Conservation (phyloP, 257 asterid genomes). For the Solanum appendiculatum region DNA sequence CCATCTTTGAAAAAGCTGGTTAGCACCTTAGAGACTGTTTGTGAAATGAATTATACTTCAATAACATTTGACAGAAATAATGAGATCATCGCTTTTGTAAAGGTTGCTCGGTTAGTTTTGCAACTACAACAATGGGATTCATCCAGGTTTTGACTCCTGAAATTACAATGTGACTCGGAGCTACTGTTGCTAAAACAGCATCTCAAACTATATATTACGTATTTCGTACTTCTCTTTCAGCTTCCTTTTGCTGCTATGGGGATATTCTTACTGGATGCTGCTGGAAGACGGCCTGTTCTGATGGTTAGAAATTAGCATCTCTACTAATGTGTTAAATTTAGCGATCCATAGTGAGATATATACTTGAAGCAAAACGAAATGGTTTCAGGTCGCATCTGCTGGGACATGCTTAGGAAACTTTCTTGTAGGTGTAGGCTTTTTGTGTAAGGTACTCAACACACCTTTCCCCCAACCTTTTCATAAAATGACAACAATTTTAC, state of each 20-base stretch:
- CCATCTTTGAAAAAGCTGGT: conserved; percentile 25
- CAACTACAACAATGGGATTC: conserved; percentile 13
- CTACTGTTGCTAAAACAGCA: not conserved
- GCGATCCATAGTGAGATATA: not conserved
- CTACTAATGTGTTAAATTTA: not conserved
- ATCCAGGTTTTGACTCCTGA: conserved; percentile 16
- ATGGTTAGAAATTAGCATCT: conserved; percentile 7
- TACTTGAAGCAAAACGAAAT: not conserved
- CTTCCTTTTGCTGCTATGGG: conserved; percentile 20
- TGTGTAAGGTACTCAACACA: conserved; percentile 13
- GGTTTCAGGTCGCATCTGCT: conserved; percentile 15
- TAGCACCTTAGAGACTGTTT: not conserved
- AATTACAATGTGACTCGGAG: not conserved
- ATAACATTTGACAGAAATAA: not conserved
- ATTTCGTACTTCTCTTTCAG: not conserved
- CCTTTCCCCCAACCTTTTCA: not conserved
- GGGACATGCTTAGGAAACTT: conserved; percentile 26
- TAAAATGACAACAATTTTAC: not conserved
- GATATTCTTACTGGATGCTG: conserved; percentile 13
- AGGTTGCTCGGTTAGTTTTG: conserved; percentile 16
- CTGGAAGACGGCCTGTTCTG: conserved; percentile 22
- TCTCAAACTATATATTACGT: not conserved
- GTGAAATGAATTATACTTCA: not conserved
- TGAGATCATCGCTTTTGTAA: not conserved
- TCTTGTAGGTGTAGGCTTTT: conserved; percentile 11